These are phyloP conservation scores for Cordyceps cicadae DNA, from an alignment of 2,329 filamentous ascomycete species.

Conservation along the genomic window DNA sequence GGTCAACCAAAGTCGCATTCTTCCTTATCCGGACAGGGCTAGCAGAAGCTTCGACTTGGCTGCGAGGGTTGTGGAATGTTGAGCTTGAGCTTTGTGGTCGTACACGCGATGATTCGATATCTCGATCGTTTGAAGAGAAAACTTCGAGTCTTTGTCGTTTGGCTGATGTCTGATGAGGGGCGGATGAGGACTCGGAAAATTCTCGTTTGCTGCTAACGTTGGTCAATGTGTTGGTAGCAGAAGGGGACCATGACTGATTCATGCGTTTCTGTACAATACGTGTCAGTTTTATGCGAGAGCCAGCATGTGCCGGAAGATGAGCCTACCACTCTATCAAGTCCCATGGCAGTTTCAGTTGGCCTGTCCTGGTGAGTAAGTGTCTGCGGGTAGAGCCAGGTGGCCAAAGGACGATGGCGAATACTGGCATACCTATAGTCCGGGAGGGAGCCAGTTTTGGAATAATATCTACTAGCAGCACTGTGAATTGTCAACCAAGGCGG, in stretches of 20 bases:
- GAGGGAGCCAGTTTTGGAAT: constrained; percentile 29
- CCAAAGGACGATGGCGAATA: constrained; percentile 3
- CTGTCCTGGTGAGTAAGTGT: constrained; percentile 16
- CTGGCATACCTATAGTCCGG: constrained; percentile 34
- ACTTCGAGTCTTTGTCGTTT: constrained; percentile 19
- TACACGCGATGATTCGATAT: neutral
- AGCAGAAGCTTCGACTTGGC: neutral
- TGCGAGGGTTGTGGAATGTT: neutral
- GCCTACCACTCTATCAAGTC: neutral
- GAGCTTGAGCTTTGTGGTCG: neutral
- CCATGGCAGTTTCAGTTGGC: constrained; percentile 9
- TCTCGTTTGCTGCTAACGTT: neutral
- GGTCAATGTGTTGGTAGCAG: constrained; percentile 19
- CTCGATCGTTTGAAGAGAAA: neutral
- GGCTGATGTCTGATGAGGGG: constrained; percentile 13
- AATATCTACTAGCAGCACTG: constrained; percentile 28
- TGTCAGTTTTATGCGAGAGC: neutral
- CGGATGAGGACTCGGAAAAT: neutral
- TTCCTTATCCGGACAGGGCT: neutral
- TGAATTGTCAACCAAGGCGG: neutral
- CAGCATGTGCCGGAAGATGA: neutral
- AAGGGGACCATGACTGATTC: constrained; percentile 17
- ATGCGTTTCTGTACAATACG: constrained; percentile 16
- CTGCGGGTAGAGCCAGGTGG: neutral
- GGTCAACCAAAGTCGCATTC: neutral